A percentile compares a stretch with the other conserved stretches of the same genome.
Evolutionary conservation across 495 filamentous ascomycete genomes (phyloP).

Genomic region (Penicillium waksmanii): DNA sequence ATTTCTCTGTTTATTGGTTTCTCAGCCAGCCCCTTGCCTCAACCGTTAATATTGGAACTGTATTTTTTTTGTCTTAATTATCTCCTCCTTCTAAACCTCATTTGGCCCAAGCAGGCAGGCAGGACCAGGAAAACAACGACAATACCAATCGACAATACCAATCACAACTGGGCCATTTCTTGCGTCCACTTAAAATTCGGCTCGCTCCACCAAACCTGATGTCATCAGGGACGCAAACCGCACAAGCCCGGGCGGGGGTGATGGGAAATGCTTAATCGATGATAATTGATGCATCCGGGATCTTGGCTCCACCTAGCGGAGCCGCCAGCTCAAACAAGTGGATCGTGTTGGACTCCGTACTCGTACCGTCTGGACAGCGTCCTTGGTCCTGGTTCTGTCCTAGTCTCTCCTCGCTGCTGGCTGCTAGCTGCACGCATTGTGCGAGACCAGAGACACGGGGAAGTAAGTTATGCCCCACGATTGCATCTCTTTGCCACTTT

Average conservation of each 20-base stretch:
- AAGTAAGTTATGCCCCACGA: slow-evolving; percentile 22
- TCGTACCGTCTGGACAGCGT: background rate
- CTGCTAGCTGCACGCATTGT: background rate
- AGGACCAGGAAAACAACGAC: background rate
- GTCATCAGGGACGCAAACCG: slow-evolving; percentile 33
- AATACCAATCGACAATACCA: background rate
- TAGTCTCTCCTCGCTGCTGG: background rate
- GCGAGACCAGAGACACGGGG: slow-evolving; percentile 22
- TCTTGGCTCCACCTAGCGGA: slow-evolving; percentile 23
- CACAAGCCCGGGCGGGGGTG: slow-evolving; percentile 7
- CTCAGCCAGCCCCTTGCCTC: background rate
- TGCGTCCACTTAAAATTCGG: background rate
- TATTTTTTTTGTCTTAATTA: background rate
- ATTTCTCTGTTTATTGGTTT: background rate
- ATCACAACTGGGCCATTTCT: background rate
- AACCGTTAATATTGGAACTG: background rate
- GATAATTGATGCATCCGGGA: slow-evolving; percentile 34
- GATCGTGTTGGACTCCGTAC: background rate
- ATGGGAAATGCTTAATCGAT: slow-evolving; percentile 29
- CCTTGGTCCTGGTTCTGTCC: background rate
- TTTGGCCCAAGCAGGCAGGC: background rate
- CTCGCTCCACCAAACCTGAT: slow-evolving; percentile 15
- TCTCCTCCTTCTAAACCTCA: background rate
- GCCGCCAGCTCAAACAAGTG: background rate
- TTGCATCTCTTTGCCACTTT: slow-evolving; percentile 31